Evolutionary conservation across 176 grass and related monocot genomes (phyloP), one percentile per base, ranked within the genome.

Genomic region (Poa pratensis): DNA sequence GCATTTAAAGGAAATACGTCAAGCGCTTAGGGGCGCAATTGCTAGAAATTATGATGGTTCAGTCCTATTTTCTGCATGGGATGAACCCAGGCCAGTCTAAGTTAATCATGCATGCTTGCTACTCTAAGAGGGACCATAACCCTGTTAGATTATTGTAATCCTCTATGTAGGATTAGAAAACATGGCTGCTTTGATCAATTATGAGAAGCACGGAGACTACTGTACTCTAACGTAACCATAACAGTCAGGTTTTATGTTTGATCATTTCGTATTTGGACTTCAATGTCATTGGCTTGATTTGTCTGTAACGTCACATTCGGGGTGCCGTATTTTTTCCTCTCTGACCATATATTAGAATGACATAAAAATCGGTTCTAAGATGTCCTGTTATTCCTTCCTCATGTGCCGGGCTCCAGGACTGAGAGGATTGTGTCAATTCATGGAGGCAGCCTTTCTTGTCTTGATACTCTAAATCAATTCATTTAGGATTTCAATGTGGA

Each of bases 401-500:
- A 89, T 78, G 22, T 28, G 5, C 4, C 18, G 62, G 7, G n/a
- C 23, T 2, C 12, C 48, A 64, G 59, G 59, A 60, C 8, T 39
- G 26, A 17, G 60, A 58, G 39, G 61, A 57, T 69, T 37, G 27
- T 35, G 77, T 24, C 49, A 75, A 35, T 16, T 27, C 27, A 58
- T 73, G 77, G 57, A 40, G 39, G 35, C 7, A 5, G 67, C 27
- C 42, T 61, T 76, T 23, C 76, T 14, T 27, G 17, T 34, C n/a
- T 37, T 27, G 15, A 11, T 58, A 6, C 65, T 27, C 0, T 6
- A 79, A 64, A 79, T 3, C 27, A 18, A 39, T 61, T 18, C 19
- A 16, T 69, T 18, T 80, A 75, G 82, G 60, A 68, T 3, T 58
- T 80, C 18, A 16, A 59, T 79, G 19, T 68, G 75, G 61, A 79